These are phyloP conservation scores for Trichoderma brevicompactum DNA, from an alignment of 2,329 filamentous ascomycete species.

Conservation along the genomic window DNA sequence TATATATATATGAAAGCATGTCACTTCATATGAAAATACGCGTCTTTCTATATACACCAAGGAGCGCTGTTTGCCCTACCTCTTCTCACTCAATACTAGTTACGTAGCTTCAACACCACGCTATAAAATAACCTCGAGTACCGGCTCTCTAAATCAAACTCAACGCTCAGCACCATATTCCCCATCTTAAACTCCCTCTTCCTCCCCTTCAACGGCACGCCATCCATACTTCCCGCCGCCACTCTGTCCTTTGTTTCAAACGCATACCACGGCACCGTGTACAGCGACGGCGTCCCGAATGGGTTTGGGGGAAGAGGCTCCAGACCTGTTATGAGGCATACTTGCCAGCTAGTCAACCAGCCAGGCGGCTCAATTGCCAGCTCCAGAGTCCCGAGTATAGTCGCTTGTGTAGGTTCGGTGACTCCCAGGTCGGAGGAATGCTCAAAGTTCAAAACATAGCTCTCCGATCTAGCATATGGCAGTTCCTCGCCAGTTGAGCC, in stretches of 20 bases:
- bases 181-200: not conserved
- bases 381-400: conserved; percentile 36
- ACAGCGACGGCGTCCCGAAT: conserved; percentile 38
- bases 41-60: not conserved
- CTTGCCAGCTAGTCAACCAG: conserved; percentile 26
- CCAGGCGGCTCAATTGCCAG: conserved; percentile 27
- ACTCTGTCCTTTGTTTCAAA: conserved; percentile 35
- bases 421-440: conserved; percentile 32
- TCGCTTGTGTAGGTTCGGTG: conserved; percentile 31
- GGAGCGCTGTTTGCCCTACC: no score
- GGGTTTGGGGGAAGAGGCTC: conserved; percentile 37
- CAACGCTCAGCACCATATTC: conserved; percentile 17
- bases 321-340: conserved; percentile 35
- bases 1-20: no score
- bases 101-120: conserved; percentile 30
- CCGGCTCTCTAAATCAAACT: conserved; percentile 35
- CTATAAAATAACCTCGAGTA: conserved; percentile 37
- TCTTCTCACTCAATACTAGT: no score
- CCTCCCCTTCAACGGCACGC: not conserved
- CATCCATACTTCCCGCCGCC: conserved; percentile 30
- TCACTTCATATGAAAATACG: no score
- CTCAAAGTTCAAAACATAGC: conserved; percentile 39
- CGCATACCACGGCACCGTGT: conserved; percentile 38
- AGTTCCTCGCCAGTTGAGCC: not conserved
- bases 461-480: conserved; percentile 27